phyloP scores from a whole-genome alignment of 768 basidiomycete species.

The Leccinum olivaceopallidum region DNA sequence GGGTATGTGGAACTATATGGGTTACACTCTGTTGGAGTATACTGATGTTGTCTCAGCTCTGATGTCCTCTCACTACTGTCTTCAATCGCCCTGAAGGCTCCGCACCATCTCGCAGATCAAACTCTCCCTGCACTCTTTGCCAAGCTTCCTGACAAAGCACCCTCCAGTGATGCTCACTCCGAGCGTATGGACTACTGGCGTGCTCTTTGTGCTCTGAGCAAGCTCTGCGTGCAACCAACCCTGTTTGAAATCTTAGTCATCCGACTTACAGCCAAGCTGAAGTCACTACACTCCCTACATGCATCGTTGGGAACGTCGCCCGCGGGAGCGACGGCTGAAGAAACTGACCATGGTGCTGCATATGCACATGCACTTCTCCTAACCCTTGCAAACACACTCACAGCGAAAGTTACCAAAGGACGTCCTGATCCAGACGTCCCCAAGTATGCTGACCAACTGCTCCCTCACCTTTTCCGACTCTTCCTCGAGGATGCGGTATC shows the following conservation, averaged over 20 bases:
- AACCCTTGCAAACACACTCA: constrained; percentile 63
- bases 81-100: constrained; percentile 55
- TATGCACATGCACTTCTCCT: constrained; percentile 84
- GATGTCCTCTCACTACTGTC: constrained; percentile 63
- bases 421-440: constrained; percentile 68
- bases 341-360: constrained; percentile 66
- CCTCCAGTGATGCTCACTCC: constrained; percentile 48
- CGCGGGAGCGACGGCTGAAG: constrained; percentile 24
- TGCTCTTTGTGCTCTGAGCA: constrained; percentile 64
- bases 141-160: constrained; percentile 68
- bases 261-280: constrained; percentile 74
- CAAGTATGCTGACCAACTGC: constrained; percentile 77
- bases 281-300: constrained; percentile 54
- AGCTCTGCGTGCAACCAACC: constrained; percentile 68
- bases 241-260: constrained; percentile 87
- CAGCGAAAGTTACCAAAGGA: constrained; percentile 43
- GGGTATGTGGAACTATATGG: constrained; percentile 36
- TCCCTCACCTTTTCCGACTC: constrained; percentile 71
- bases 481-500: constrained; percentile 44
- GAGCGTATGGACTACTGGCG: constrained; percentile 69
- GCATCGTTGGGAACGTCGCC: constrained; percentile 6
- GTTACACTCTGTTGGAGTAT: neutral
- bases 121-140: constrained; percentile 82
- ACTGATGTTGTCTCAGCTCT: constrained; percentile 41
- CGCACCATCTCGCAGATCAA: constrained; percentile 66